Percentiles rank a stretch among this genome's conserved stretches.
phyloP scores from a whole-genome alignment of 2,329 filamentous ascomycete species.

The Phialocephala subalpina region DNA sequence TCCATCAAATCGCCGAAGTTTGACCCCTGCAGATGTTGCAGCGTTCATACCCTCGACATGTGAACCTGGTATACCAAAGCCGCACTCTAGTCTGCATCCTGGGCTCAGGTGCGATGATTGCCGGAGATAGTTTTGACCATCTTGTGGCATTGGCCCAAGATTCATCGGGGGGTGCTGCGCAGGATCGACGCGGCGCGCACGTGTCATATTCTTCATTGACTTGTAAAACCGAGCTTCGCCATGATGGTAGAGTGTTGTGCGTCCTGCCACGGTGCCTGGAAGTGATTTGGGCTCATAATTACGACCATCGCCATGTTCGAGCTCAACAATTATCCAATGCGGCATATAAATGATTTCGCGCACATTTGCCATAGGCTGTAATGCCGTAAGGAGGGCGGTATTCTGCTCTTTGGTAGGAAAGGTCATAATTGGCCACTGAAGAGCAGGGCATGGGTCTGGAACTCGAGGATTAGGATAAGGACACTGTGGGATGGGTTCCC shows the following conservation, averaged over 20 bases:
- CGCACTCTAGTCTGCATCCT: constrained; percentile 30
- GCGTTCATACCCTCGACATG: constrained; percentile 23
- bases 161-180: constrained; percentile 14
- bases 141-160: constrained; percentile 30
- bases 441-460: constrained; percentile 26
- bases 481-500: constrained; percentile 25
- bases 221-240: constrained; percentile 27
- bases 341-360: constrained; percentile 30
- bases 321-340: constrained; percentile 29
- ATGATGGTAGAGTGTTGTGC: constrained; percentile 30
- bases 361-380: constrained; percentile 29
- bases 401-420: constrained; percentile 29
- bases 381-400: constrained; percentile 25
- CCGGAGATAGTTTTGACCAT: constrained; percentile 27
- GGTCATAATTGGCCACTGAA: constrained; percentile 28
- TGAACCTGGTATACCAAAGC: constrained; percentile 24
- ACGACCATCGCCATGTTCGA: constrained; percentile 31
- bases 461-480: constrained; percentile 29
- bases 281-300: constrained; percentile 29
- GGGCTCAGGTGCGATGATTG: constrained; percentile 28
- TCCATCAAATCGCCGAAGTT: constrained; percentile 28
- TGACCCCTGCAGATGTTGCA: constrained; percentile 29
- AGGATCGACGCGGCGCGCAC: constrained; percentile 27
- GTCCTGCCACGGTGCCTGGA: constrained; percentile 29
- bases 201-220: constrained; percentile 29